Evolutionary conservation across 768 basidiomycete genomes (phyloP).

Genomic region (Tricholoma saponaceum): DNA sequence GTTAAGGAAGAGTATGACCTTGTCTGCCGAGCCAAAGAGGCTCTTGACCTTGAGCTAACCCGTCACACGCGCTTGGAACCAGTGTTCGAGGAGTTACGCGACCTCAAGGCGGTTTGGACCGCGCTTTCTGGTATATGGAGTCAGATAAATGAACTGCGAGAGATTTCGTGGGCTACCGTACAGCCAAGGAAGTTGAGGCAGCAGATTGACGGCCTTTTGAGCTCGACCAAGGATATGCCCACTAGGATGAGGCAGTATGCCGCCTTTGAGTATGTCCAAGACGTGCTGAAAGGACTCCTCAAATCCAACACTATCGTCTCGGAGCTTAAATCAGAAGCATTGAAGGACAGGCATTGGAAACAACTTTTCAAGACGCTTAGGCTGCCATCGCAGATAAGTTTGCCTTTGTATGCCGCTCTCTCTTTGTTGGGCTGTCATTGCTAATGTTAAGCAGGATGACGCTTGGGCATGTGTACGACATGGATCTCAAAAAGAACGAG

Average conservation of each 20-base stretch:
- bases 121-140: constrained; percentile 97
- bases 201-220: constrained; percentile 85
- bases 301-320: constrained; percentile 89
- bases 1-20: constrained; percentile 95
- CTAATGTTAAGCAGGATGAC: constrained; percentile 60
- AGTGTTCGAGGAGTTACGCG: constrained; percentile 90
- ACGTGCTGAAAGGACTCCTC: constrained; percentile 76
- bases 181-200: constrained; percentile 94
- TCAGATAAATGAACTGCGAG: constrained; percentile 85
- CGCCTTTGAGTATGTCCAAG: constrained; percentile 97
- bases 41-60: constrained; percentile 87
- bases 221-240: constrained; percentile 98
- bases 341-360: constrained; percentile 98
- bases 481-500: constrained; percentile 95
- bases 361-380: constrained; percentile 89
- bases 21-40: constrained; percentile 94
- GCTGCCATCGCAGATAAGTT: constrained; percentile 68
- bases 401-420: constrained; percentile 54
- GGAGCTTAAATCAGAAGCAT: constrained; percentile 93
- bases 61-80: constrained; percentile 90
- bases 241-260: constrained; percentile 98
- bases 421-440: not conserved
- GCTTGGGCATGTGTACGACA: constrained; percentile 92
- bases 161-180: constrained; percentile 86
- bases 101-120: constrained; percentile 98